Conservation (phyloP, 2,329 filamentous ascomycete genomes). For the Diplodia intermedia region DNA sequence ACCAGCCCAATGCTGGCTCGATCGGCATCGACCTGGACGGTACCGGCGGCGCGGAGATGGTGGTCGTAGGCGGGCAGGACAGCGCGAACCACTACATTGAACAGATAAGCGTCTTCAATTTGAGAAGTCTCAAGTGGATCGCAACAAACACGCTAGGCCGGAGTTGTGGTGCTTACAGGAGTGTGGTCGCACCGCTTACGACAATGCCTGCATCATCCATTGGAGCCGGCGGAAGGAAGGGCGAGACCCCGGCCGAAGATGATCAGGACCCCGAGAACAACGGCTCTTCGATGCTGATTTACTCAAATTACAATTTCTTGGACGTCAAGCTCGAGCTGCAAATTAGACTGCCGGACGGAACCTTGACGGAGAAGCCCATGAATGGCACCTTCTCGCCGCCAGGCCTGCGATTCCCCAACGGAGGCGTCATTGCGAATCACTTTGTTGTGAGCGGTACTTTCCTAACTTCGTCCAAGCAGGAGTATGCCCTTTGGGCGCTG, state of each 20-base stretch:
- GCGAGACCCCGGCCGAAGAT: constrained; percentile 35
- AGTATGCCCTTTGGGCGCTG: constrained; percentile 95
- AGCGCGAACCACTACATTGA: constrained; percentile 99
- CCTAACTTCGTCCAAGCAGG: constrained; percentile 95
- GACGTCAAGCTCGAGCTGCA: constrained; percentile 97
- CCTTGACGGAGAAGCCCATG: constrained; percentile 87
- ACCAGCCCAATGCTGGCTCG: constrained; percentile 79
- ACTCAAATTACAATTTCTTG: constrained; percentile 98
- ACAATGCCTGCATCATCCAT: constrained; percentile 70
- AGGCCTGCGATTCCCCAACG: constrained; percentile 92
- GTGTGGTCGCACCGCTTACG: constrained; percentile 85
- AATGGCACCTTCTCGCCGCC: constrained; percentile 84
- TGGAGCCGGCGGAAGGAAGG: constrained; percentile 60
- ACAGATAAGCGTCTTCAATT: constrained; percentile 97
- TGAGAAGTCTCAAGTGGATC: constrained; percentile 94
- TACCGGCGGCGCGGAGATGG: constrained; percentile 92
- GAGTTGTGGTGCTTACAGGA: constrained; percentile 95
- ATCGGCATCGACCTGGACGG: constrained; percentile 91
- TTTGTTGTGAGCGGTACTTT: constrained; percentile 98
- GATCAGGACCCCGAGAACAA: constrained; percentile 48
- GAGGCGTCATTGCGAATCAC: constrained; percentile 91
- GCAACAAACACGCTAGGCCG: constrained; percentile 85
- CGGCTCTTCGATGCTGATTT: constrained; percentile 82
- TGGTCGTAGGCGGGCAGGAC: constrained; percentile 95
- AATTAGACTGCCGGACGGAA: constrained; percentile 82